A percentile compares a stretch with the other conserved stretches of the same genome.
Evolutionary conservation across 148 eudicot genomes (phyloP).

Genomic region (Rhododendron vialii): DNA sequence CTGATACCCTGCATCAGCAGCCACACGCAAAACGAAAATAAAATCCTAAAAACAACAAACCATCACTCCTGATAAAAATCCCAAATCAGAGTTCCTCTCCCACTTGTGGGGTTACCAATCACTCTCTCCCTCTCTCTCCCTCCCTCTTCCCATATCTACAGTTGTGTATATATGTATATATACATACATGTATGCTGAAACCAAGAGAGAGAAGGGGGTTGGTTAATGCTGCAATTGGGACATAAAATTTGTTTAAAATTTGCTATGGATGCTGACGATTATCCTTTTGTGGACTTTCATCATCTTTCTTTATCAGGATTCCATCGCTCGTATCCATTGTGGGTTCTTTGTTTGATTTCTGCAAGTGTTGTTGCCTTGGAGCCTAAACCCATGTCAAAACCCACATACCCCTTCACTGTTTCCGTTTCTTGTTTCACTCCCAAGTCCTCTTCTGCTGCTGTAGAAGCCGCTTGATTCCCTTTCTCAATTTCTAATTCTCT

Average conservation of each 20-base stretch:
- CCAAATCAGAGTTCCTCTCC: not conserved
- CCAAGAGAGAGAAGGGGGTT: not conserved
- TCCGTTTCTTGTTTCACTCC: not conserved
- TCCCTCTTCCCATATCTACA: not conserved
- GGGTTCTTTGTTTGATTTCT: not conserved
- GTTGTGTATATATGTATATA: not conserved
- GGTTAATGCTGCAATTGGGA: slow-evolving; percentile 1
- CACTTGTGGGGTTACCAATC: not conserved
- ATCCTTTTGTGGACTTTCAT: not conserved
- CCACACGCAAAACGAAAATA: not conserved
- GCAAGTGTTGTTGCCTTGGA: not conserved
- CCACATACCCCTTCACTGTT: not conserved
- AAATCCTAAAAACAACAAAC: not conserved
- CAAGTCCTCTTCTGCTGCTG: not conserved
- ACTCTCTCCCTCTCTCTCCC: not conserved
- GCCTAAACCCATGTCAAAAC: slow-evolving; percentile 11
- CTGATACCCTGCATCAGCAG: not conserved
- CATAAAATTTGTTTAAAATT: not conserved
- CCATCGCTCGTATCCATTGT: not conserved
- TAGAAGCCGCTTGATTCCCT: slow-evolving; percentile 7
- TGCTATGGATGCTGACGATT: not conserved
- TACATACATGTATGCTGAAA: not conserved
- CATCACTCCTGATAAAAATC: not conserved
- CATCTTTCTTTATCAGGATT: not conserved
- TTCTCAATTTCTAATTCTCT: not conserved